phyloP scores from a whole-genome alignment of 2,329 filamentous ascomycete species.

The Colletotrichum sp. region DNA sequence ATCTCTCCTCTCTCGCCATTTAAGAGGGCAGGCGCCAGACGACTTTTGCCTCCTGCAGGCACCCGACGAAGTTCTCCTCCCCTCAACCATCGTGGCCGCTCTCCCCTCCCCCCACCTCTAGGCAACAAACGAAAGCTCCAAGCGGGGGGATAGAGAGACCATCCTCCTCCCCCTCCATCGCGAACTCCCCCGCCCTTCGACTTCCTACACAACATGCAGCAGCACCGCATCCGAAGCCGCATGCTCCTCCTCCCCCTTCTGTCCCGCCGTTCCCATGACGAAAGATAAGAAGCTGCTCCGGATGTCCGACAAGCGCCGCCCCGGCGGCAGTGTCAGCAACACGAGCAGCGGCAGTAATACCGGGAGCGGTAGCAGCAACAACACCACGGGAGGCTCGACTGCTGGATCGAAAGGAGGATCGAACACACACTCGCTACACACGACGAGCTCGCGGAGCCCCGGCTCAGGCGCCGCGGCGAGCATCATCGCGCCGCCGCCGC shows the following conservation, averaged over 20 bases:
- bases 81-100: background rate
- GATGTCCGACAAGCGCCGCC: conserved; percentile 48
- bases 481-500: conserved; percentile 45
- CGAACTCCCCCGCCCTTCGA: background rate
- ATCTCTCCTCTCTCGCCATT: background rate
- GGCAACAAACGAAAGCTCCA: background rate
- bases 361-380: conserved; percentile 26
- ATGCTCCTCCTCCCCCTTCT: background rate
- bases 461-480: conserved; percentile 25
- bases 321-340: conserved; percentile 24
- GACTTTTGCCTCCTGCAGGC: background rate
- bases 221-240: conserved; percentile 1
- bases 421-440: conserved; percentile 30
- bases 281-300: conserved; percentile 24
- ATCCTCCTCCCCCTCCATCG: background rate
- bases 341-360: conserved; percentile 26
- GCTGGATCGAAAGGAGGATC: background rate
- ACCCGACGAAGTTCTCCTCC: background rate
- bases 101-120: background rate
- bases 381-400: background rate
- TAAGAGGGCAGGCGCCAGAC: background rate
- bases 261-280: conserved; percentile 19
- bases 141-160: background rate
- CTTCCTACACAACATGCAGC: conserved; percentile 18
- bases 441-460: conserved; percentile 29